Percentiles rank a stretch among this genome's conserved stretches.
Conservation (phyloP, 306 rosid genomes). For the Malus orientalis region DNA sequence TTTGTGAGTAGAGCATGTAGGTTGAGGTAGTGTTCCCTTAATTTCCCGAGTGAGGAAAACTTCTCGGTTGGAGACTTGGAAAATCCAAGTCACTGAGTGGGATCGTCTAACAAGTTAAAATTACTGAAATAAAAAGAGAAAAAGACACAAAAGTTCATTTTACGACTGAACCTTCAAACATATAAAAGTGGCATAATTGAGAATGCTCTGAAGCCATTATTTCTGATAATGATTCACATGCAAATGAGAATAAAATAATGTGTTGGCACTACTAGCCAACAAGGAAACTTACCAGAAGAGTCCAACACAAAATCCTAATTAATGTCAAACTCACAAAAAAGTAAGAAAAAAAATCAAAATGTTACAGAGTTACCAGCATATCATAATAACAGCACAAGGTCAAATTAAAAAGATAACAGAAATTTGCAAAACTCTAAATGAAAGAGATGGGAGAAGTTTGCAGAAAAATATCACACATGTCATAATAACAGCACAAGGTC, state of each 20-base stretch:
- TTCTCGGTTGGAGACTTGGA: no score
- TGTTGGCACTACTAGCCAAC: neutral
- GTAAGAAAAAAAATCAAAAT: neutral
- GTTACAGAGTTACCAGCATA: neutral
- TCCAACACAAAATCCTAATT: neutral
- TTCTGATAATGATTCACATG: neutral
- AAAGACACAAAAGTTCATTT: neutral
- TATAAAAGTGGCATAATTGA: neutral
- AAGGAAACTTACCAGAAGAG: neutral
- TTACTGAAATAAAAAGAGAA: neutral
- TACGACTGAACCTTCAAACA: neutral
- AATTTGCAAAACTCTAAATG: neutral
- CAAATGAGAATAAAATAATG: neutral
- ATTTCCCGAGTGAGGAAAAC: no score
- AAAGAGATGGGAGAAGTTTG: neutral
- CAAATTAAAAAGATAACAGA: neutral
- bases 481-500: slow-evolving; percentile 1
- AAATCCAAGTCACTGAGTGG: no score
- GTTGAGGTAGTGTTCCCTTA: no score
- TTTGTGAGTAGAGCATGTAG: no score
- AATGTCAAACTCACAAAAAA: neutral
- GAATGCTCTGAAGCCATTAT: neutral
- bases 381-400: neutral
- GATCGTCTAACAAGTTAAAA: neutral
- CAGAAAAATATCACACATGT: neutral